Base-by-base conservation (phyloP, 495 filamentous ascomycete species). In the Penicillium tannophilum region DNA sequence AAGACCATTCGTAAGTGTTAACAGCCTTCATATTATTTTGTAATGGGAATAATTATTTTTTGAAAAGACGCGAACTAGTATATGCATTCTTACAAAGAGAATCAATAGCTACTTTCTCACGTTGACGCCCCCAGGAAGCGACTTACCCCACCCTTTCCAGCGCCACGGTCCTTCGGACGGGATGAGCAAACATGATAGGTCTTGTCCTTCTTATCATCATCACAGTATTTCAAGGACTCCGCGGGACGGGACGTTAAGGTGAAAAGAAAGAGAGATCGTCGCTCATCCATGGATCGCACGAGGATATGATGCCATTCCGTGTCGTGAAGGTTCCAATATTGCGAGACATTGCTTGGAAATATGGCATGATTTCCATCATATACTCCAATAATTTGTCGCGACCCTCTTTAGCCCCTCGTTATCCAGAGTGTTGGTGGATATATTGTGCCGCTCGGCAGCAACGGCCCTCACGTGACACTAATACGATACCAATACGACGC, bases 111-210 rank as follows among this genome's bases (percentile, higher is more conserved):
- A 11, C 20, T 14, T 14, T 36, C 33, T 3, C 33, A 36, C 14
- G 17, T 17, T n/a, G 1, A n/a, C 14, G 16, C 39, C 17, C 19
- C 23, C 1, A 2, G 45, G 45, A 2, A 24, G 6, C 26, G 46
- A 31, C 46, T 47, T 49, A 49, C 46, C 46, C 46, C 46, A 49
- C 46, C 26, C 26, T 49, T 46, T 46, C 19, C 43, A n/a, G 43
- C 43, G 43, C 43, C 43, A 46, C 43, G 43, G 43, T 46, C n/a
- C 46, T 28, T 31, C 24, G 24, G 26, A 16, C 46, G 46, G 46
- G 46, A 49, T 49, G 26, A 49, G 19, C 26, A 17, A 31, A 17
- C 46, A n/a, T 46, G 23, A 46, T 46, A 49, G 46, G 46, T 49
- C 46, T 49, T 46, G 19, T 46, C 26, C 46, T 49, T 49, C 33